These are phyloP conservation scores for Aquilaria sinensis DNA, from an alignment of 345 rosid genomes.

Conservation along the genomic window DNA sequence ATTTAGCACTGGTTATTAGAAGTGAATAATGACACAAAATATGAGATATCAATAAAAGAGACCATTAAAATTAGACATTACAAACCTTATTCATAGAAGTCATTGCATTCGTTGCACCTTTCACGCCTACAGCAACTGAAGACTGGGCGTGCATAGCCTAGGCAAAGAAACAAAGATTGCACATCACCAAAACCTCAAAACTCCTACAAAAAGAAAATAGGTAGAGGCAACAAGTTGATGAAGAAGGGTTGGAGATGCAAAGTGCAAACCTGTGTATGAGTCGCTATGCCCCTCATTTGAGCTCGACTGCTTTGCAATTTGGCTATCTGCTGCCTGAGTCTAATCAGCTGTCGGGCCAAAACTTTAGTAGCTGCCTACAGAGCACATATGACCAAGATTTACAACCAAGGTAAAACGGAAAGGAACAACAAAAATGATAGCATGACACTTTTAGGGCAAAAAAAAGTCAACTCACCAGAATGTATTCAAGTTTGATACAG, in stretches of 20 bases:
- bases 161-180: conserved; percentile 11
- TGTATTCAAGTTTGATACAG: too few relatives aligned
- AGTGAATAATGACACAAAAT: neutral
- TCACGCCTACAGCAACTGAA: conserved; percentile 86
- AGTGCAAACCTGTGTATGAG: conserved; percentile 79
- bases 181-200: conserved; percentile 12
- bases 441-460: neutral
- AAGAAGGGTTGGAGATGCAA: neutral
- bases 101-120: conserved; percentile 93
- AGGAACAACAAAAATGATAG: neutral
- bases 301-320: conserved; percentile 94
- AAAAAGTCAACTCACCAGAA: neutral
- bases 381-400: conserved; percentile 9
- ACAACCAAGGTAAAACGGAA: neutral
- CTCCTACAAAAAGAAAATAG: neutral
- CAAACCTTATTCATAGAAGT: conserved; percentile 81
- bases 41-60: neutral
- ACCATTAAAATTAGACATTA: neutral
- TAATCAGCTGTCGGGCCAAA: conserved; percentile 77
- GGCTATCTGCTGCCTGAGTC: conserved; percentile 89
- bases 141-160: conserved; percentile 96
- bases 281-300: conserved; percentile 97
- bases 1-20: conserved; percentile 1
- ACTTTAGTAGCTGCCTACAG: conserved; percentile 81
- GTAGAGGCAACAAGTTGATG: neutral